A percentile compares a stretch with the other conserved stretches of the same genome.
Evolutionary conservation across 164 flowering plant species (phyloP).

Genomic region (Houttuynia cordata): DNA sequence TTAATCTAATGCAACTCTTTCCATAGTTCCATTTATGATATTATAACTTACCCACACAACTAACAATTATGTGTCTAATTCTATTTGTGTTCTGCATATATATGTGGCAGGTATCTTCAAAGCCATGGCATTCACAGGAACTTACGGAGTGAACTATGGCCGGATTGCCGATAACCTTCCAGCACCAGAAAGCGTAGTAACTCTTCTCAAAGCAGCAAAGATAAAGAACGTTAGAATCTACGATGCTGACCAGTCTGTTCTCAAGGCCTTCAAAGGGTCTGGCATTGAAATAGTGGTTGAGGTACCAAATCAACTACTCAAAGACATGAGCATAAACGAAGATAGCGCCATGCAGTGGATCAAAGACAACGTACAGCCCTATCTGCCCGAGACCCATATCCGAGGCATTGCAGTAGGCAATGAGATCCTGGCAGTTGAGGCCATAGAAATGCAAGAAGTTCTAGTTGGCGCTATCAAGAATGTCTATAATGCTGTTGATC

Average conservation of each 20-base stretch:
- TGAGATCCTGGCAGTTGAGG: slow-evolving; percentile 43
- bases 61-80: no score
- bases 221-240: slow-evolving; percentile 70
- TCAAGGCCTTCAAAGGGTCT: slow-evolving; percentile 48
- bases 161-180: slow-evolving; percentile 70
- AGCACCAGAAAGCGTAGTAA: slow-evolving; percentile 56
- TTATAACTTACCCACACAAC: no score
- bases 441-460: slow-evolving; percentile 39
- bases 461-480: slow-evolving; percentile 58
- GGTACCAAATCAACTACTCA: slow-evolving; percentile 46
- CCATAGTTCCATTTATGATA: no score
- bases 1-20: no score
- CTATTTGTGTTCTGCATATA: background rate
- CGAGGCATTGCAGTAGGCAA: slow-evolving; percentile 28
- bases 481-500: slow-evolving; percentile 41
- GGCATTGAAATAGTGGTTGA: slow-evolving; percentile 66
- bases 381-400: slow-evolving; percentile 46
- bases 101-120: background rate
- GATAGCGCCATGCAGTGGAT: slow-evolving; percentile 63
- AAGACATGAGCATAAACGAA: slow-evolving; percentile 49
- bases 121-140: slow-evolving; percentile 39
- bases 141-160: slow-evolving; percentile 80
- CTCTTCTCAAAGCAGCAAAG: slow-evolving; percentile 65
- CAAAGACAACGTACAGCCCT: slow-evolving; percentile 56
- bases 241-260: slow-evolving; percentile 57